Percentiles rank a stretch among this genome's conserved stretches.
Evolutionary conservation across 2,329 filamentous ascomycete genomes (phyloP).

Genomic region (Allantophomopsis cytisporea): DNA sequence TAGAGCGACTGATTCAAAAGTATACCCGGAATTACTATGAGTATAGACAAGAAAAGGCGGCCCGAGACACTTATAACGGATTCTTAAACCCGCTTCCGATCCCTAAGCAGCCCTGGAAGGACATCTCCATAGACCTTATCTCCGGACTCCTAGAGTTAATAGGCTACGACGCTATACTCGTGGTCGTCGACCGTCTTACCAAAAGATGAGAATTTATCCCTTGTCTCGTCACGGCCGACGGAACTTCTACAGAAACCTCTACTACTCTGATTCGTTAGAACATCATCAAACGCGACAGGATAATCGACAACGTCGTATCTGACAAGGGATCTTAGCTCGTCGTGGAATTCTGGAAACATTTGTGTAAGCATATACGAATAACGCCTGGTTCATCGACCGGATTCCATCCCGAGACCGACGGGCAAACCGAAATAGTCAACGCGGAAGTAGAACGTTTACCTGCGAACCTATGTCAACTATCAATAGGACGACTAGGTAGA

Average conservation of each 20-base stretch:
- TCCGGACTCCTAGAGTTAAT: background rate
- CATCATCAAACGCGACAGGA: slow-evolving; percentile 1
- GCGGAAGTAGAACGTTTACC: slow-evolving; percentile 4
- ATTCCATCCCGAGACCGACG: slow-evolving; percentile 7
- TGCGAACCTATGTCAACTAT: slow-evolving; percentile 5
- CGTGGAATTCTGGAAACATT: slow-evolving; percentile 6
- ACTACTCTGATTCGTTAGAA: slow-evolving; percentile 1
- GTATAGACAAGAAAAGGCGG: too few species aligned
- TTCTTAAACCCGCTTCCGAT: too few species aligned
- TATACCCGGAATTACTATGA: too few species aligned
- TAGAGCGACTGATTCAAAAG: too few species aligned
- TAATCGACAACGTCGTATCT: slow-evolving; percentile 3
- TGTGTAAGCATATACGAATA: slow-evolving; percentile 2
- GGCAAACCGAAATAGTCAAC: slow-evolving; percentile 6
- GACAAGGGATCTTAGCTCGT: slow-evolving; percentile 6
- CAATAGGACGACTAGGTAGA: slow-evolving; percentile 7
- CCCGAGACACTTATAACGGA: too few species aligned
- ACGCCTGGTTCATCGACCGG: slow-evolving; percentile 2
- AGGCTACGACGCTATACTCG: background rate
- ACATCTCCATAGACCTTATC: slow-evolving; percentile 3
- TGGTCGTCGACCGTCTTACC: background rate
- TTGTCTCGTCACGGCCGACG: background rate
- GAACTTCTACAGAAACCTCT: background rate
- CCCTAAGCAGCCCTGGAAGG: too few species aligned
- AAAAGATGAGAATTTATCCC: background rate